phyloP scores from a whole-genome alignment of 2,329 filamentous ascomycete genomes.

The Colletotrichum melonis region DNA sequence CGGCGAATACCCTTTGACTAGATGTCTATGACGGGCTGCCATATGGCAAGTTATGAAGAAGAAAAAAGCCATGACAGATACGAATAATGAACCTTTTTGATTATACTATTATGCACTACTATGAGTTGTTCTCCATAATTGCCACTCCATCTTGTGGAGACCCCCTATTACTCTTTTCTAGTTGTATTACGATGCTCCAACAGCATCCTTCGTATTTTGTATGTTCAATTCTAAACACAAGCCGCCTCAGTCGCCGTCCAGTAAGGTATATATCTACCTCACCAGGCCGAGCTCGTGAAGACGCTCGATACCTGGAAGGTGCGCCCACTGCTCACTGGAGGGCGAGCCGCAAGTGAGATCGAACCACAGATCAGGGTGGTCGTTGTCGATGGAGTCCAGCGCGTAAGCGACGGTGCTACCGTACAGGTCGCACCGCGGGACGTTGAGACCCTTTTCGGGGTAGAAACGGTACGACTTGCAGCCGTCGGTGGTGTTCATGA shows the following conservation, averaged over 20 bases:
- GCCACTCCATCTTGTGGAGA: too few relatives aligned
- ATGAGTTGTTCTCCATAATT: background rate
- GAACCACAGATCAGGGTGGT: constrained; percentile 47
- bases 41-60: background rate
- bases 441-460: constrained; percentile 42
- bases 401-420: constrained; percentile 45
- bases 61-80: background rate
- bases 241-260: background rate
- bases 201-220: background rate
- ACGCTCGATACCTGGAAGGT: constrained; percentile 27
- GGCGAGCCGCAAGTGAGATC: constrained; percentile 51
- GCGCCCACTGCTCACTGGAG: constrained; percentile 39
- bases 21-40: background rate
- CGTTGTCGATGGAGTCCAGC: constrained; percentile 43
- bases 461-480: constrained; percentile 52
- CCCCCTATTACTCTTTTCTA: background rate
- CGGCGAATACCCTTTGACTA: constrained; percentile 87
- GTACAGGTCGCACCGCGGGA: constrained; percentile 50
- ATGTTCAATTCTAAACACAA: background rate
- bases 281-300: constrained; percentile 28
- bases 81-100: background rate
- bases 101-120: constrained; percentile 5
- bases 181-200: background rate
- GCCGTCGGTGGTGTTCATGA: constrained; percentile 44
- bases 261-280: background rate